Evolutionary conservation across 768 basidiomycete species (phyloP).

Genomic region (Porpolomopsis calyptriformis): DNA sequence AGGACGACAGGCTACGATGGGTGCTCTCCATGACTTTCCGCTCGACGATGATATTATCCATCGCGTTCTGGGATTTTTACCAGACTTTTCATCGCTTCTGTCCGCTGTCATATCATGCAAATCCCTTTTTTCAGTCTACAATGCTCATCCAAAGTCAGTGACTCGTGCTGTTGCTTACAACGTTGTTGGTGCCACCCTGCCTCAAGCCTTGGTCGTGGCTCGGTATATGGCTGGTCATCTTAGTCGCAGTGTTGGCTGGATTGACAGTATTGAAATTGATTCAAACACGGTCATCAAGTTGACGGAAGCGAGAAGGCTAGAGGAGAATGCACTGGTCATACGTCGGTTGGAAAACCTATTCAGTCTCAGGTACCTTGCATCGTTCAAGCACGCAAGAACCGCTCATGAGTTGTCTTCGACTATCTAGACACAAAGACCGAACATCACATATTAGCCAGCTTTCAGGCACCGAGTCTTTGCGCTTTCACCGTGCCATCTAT

Average conservation of each 20-base stretch:
- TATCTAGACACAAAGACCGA: slow-evolving; percentile 17
- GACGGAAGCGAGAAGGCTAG: slow-evolving; percentile 1
- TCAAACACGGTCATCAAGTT: slow-evolving; percentile 6
- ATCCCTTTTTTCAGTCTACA: slow-evolving; percentile 14
- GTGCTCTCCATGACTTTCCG: slow-evolving; percentile 4
- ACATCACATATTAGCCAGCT: slow-evolving; percentile 12
- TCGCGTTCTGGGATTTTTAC: slow-evolving; percentile 16
- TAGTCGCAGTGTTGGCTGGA: background rate
- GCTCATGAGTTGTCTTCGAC: background rate
- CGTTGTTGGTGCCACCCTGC: slow-evolving; percentile 16
- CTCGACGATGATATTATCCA: slow-evolving; percentile 18
- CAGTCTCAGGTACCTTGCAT: slow-evolving; percentile 15
- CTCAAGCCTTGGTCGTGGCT: slow-evolving; percentile 16
- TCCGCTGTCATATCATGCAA: slow-evolving; percentile 15
- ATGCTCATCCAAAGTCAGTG: slow-evolving; percentile 15
- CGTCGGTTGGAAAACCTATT: slow-evolving; percentile 14
- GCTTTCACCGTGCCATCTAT: slow-evolving; percentile 17
- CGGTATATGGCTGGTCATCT: slow-evolving; percentile 3
- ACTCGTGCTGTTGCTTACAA: slow-evolving; percentile 18
- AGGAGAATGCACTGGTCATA: slow-evolving; percentile 6
- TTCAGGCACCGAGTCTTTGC: slow-evolving; percentile 15
- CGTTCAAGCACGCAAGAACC: background rate
- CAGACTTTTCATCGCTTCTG: slow-evolving; percentile 13
- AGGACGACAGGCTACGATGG: slow-evolving; percentile 1
- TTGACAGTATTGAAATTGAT: background rate